A percentile compares a stretch with the other conserved stretches of the same genome.
These are phyloP conservation scores for Fraxinus americana DNA, from an alignment of 257 asterid genomes.

Conservation along the genomic window DNA sequence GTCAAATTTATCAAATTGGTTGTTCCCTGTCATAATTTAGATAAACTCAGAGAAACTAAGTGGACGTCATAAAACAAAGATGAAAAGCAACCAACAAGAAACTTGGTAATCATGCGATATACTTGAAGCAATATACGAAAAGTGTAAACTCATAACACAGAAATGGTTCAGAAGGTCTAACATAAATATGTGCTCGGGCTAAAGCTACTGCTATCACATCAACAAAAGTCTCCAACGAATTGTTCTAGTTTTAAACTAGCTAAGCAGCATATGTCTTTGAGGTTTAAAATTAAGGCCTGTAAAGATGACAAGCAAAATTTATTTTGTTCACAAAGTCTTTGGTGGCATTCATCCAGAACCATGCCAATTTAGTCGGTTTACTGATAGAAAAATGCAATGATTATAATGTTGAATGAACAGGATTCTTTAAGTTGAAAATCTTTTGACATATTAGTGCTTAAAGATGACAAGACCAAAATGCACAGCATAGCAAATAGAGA, in stretches of 20 bases:
- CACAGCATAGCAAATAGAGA: slow-evolving; percentile 17
- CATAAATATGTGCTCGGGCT: background rate
- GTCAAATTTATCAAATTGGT: slow-evolving; percentile 18
- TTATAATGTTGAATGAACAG: background rate
- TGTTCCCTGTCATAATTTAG: background rate
- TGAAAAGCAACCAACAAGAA: background rate
- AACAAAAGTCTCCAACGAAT: background rate
- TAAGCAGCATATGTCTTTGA: background rate
- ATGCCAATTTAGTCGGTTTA: background rate
- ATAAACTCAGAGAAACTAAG: background rate
- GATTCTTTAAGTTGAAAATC: background rate
- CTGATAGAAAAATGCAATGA: background rate
- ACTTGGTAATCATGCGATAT: slow-evolving; percentile 1
- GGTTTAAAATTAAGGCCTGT: background rate
- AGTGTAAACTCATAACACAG: background rate
- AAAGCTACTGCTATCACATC: background rate
- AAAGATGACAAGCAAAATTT: background rate
- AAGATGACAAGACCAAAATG: background rate
- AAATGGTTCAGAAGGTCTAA: background rate
- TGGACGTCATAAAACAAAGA: background rate
- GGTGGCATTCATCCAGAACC: background rate
- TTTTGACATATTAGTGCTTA: background rate
- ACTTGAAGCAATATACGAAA: background rate
- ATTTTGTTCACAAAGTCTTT: background rate
- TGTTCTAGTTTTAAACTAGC: background rate